phyloP scores from a whole-genome alignment of 2,329 filamentous ascomycete species.

The Cladosporium sp. region DNA sequence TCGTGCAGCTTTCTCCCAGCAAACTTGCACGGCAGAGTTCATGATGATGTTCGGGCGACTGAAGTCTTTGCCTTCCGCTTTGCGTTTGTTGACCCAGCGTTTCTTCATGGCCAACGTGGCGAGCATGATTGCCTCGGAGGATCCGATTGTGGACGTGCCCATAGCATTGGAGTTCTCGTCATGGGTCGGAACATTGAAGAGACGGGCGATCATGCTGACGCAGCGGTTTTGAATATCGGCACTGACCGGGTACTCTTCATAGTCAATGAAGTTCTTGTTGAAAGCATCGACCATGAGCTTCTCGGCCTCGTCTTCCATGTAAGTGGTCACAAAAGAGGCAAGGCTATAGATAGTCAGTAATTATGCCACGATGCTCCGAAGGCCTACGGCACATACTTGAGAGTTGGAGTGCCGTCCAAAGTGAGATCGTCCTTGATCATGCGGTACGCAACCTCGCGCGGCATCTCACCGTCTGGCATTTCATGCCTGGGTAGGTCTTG shows the following conservation, averaged over 20 bases:
- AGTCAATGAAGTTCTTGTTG: slow-evolving; percentile 77
- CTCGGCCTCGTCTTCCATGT: slow-evolving; percentile 96
- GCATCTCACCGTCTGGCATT: slow-evolving; percentile 90
- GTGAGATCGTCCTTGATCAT: slow-evolving; percentile 95
- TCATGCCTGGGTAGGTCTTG: slow-evolving; percentile 74
- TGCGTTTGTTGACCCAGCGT: slow-evolving; percentile 82
- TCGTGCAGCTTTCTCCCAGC: slow-evolving; percentile 75
- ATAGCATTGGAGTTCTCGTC: slow-evolving; percentile 60
- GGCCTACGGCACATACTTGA: slow-evolving; percentile 54
- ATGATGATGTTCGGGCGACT: slow-evolving; percentile 89
- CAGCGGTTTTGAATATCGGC: slow-evolving; percentile 75
- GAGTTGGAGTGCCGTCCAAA: slow-evolving; percentile 83
- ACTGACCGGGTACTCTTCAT: slow-evolving; percentile 47
- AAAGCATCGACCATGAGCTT: slow-evolving; percentile 92
- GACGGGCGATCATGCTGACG: slow-evolving; percentile 66
- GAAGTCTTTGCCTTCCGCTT: slow-evolving; percentile 73
- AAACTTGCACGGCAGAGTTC: slow-evolving; percentile 93
- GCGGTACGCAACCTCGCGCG: slow-evolving; percentile 84
- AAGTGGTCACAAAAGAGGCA: slow-evolving; percentile 91
- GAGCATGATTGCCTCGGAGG: slow-evolving; percentile 83
- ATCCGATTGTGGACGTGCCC: slow-evolving; percentile 84
- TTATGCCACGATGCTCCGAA: neutral
- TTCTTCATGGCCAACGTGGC: slow-evolving; percentile 89
- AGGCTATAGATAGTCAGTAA: slow-evolving; percentile 44
- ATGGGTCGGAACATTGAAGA: slow-evolving; percentile 72